phyloP scores from a whole-genome alignment of 805 yeast species.

The Brettanomyces anomalus region DNA sequence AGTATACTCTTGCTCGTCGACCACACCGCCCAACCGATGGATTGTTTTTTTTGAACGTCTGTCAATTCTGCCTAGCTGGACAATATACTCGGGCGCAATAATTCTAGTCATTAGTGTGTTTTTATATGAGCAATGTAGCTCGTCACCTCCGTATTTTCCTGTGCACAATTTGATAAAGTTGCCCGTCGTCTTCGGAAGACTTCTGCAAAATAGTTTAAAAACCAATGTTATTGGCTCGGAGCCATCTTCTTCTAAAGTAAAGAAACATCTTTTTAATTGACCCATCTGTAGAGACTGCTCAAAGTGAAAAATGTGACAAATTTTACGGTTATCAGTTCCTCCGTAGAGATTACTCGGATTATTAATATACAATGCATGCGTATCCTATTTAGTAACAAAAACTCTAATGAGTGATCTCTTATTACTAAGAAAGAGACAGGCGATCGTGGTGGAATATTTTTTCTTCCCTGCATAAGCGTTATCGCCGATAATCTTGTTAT shows the following conservation, averaged over 20 bases:
- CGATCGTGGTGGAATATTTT: too few species aligned
- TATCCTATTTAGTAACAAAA: too few species aligned
- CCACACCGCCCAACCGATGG: not conserved
- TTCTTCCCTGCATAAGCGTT: too few species aligned
- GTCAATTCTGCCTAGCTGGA: conserved; percentile 15
- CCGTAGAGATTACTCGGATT: too few species aligned
- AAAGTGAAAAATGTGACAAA: not conserved
- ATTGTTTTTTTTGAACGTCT: conserved; percentile 6
- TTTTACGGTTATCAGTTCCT: too few species aligned
- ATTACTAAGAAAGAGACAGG: too few species aligned
- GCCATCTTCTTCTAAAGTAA: conserved; percentile 1
- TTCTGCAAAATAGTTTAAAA: conserved; percentile 2
- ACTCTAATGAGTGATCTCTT: too few species aligned
- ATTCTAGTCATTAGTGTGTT: conserved; percentile 14
- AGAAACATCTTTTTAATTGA: not conserved
- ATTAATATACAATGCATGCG: too few species aligned
- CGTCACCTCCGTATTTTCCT: not conserved
- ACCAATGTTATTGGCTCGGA: conserved; percentile 1
- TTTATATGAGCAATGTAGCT: conserved; percentile 8
- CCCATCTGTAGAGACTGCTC: not conserved
- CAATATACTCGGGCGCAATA: conserved; percentile 20
- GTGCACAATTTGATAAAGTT: conserved; percentile 1
- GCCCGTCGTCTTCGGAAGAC: conserved; percentile 2
- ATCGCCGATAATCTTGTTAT: too few species aligned
- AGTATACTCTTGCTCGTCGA: conserved; percentile 8